Evolutionary conservation across 1,284 basidiomycete genomes (phyloP), one percentile per base, ranked within the genome.

Genomic region (Ceratobasidium sp.): DNA sequence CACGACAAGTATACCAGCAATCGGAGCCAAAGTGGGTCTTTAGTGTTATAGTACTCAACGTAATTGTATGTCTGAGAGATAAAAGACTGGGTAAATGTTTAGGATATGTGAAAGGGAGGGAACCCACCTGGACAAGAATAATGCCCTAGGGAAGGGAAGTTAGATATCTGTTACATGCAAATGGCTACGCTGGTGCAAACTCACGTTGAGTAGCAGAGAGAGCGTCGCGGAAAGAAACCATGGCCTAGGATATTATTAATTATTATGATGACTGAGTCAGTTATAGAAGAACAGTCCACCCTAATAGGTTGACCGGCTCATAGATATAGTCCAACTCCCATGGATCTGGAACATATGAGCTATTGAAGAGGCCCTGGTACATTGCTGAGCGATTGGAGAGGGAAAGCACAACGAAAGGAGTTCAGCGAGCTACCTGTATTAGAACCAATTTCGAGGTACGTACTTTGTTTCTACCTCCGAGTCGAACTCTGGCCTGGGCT

Each of bases 41-140:
- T 61, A 44, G 23, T n/a, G 26, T 26, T 39, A 33, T 33, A 33
- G 13, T 63, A 39, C 40, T 73, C 58, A 28, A 49, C 58, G 39
- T 73, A 73, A n/a, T 73, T 61, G 28, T 63, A 73, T 28, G 44
- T 63, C 58, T 73, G 40, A 72, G 42, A 44, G 20, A 33, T 20
- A 23, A 4, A 33, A 33, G 13, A 5, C 46, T 46, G 18, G 23
- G 42, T 6, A 44, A 12, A 23, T 18, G 20, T 13, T 3, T 9
- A 33, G 13, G 39, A 33, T 12, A 42, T 23, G 42, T 51, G n/a
- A 9, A 10, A 6, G 33, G 26, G 44, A 23, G 23, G 42, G 12
- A 20, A 23, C 71, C 18, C 4, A 63, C 71, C 28, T 73, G 71
- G 18, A 44, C 58, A 63, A 73, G 56, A 13, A 73, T 73, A 12